These are phyloP conservation scores for Colletotrichum camelliae DNA, from an alignment of 2,329 filamentous ascomycete genomes.

Conservation along the genomic window DNA sequence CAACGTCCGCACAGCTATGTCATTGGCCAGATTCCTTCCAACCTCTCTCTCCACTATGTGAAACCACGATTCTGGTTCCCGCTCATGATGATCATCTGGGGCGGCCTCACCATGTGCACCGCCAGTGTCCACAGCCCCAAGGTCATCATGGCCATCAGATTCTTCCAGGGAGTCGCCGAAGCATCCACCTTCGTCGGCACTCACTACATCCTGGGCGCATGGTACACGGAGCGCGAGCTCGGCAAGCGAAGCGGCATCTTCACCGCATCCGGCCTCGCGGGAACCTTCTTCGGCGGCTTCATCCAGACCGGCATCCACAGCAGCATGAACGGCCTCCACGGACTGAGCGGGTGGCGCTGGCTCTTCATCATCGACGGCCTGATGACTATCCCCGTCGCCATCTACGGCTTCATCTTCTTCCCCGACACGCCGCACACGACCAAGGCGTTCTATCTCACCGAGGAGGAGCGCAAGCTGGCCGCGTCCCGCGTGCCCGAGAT, in stretches of 20 bases:
- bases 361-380: constrained; percentile 47
- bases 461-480: constrained; percentile 44
- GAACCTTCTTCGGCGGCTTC: constrained; percentile 66
- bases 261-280: constrained; percentile 63
- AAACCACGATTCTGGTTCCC: constrained; percentile 70
- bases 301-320: constrained; percentile 60
- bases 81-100: constrained; percentile 69
- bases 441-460: constrained; percentile 39
- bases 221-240: constrained; percentile 67
- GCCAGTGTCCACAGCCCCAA: constrained; percentile 55
- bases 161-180: constrained; percentile 44
- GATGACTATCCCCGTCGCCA: constrained; percentile 56
- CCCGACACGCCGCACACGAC: constrained; percentile 51
- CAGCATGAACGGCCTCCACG: constrained; percentile 47
- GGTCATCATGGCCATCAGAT: constrained; percentile 56
- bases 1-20: constrained; percentile 35
- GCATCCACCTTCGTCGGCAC: constrained; percentile 46
- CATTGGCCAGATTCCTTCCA: constrained; percentile 66
- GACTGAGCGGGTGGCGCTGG: constrained; percentile 32
- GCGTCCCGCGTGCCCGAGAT: constrained; percentile 42
- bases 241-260: constrained; percentile 70
- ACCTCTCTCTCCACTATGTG: constrained; percentile 67
- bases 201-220: constrained; percentile 52
- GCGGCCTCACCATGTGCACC: constrained; percentile 66
- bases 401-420: constrained; percentile 55